Evolutionary conservation across 768 basidiomycete genomes (phyloP), one percentile per base, ranked within the genome.

Genomic region (Infundibulicybe gibba): DNA sequence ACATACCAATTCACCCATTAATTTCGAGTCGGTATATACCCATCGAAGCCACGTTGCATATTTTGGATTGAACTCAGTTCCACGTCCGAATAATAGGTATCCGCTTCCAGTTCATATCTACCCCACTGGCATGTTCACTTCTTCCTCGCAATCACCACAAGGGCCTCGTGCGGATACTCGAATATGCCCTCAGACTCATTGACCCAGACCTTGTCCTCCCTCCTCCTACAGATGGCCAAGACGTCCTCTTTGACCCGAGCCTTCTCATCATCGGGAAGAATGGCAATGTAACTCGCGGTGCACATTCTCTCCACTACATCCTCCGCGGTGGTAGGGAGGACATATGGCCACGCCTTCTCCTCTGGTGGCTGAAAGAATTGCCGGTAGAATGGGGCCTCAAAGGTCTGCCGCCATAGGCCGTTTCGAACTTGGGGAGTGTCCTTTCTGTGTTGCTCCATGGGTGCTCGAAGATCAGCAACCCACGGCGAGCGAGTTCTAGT

Each of bases 201-300:
- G 80, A n/a, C 91, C n/a, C n/a, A n/a, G n/a, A n/a, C n/a, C n/a
- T n/a, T n/a, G n/a, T n/a, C n/a, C n/a, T n/a, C n/a, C n/a, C n/a
- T n/a, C n/a, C n/a, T n/a, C n/a, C n/a, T n/a, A n/a, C 72, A 8
- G 67, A 54, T 19, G 64, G 61, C 31, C 92, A 72, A n/a, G n/a
- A n/a, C n/a, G n/a, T n/a, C n/a, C n/a, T n/a, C n/a, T n/a, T n/a
- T n/a, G n/a, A n/a, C n/a, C 35, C 73, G 66, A 12, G 62, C 61
- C 63, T 78, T 85, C 55, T 81, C 76, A n/a, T 75, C 75, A 2
- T 75, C 76, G 79, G 90, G 89, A 94, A 17, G 70, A 71, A 85
- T 63, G 0, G 85, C 74, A 37, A 94, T 81, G 63, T 94, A 97
- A 53, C 90, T 93, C 70, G 94, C 95, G 66, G 83, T 91, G 48